These are phyloP conservation scores for Tulasnella sp. DNA, from an alignment of 768 basidiomycete genomes.

Conservation along the genomic window DNA sequence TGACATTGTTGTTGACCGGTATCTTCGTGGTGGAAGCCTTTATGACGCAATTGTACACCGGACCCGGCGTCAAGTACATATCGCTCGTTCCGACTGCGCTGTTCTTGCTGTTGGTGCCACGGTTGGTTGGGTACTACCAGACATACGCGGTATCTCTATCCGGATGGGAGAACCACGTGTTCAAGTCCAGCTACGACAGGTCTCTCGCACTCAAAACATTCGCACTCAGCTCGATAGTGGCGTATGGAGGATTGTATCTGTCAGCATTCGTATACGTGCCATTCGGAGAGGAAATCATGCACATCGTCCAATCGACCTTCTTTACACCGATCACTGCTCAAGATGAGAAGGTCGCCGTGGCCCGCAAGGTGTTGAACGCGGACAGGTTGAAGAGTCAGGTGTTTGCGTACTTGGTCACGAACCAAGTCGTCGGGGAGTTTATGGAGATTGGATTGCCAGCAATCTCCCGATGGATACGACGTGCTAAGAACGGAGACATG, in stretches of 20 bases:
- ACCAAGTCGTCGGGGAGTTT: constrained; percentile 69
- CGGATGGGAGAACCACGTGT: constrained; percentile 83
- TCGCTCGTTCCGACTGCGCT: constrained; percentile 78
- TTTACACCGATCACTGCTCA: constrained; percentile 15
- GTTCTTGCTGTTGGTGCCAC: constrained; percentile 70
- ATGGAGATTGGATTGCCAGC: constrained; percentile 74
- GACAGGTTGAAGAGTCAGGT: constrained; percentile 75
- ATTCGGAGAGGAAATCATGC: constrained; percentile 78
- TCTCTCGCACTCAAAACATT: constrained; percentile 88
- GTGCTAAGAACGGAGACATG: constrained; percentile 51
- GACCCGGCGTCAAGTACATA: constrained; percentile 65
- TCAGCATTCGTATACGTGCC: constrained; percentile 96
- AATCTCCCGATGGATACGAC: constrained; percentile 45
- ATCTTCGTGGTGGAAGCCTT: constrained; percentile 89
- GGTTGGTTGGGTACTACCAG: constrained; percentile 63
- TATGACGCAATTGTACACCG: constrained; percentile 75
- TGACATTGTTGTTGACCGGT: constrained; percentile 58
- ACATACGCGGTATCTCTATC: constrained; percentile 55
- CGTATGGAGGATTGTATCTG: constrained; percentile 81
- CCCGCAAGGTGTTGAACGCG: constrained; percentile 25
- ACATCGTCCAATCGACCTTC: constrained; percentile 29
- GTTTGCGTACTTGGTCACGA: constrained; percentile 86
- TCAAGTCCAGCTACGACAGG: constrained; percentile 59
- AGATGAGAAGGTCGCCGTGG: constrained; percentile 25
- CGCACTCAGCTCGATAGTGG: constrained; percentile 73